Conservation (phyloP, 805 yeast species). For the Nakazawaea holstii region DNA sequence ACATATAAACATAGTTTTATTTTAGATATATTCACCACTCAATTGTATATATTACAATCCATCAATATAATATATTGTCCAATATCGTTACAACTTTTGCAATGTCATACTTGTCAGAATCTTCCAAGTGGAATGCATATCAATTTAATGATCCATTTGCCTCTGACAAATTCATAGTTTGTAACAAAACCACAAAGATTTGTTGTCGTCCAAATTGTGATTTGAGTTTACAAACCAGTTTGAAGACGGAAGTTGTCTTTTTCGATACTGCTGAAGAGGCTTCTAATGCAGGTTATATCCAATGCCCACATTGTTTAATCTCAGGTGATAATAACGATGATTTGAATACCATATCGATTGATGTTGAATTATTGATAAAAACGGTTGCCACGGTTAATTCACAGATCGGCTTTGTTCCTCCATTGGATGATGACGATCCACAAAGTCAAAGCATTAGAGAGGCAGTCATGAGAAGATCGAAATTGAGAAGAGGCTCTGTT, state of each 20-base stretch:
- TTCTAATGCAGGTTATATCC: conserved; percentile 34
- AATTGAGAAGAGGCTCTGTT: conserved; percentile 6
- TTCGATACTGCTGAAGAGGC: conserved; percentile 38
- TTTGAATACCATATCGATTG: conserved; percentile 35
- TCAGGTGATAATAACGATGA: conserved; percentile 21
- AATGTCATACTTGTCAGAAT: conserved; percentile 38
- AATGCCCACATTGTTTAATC: conserved; percentile 58
- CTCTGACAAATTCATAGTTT: conserved; percentile 49
- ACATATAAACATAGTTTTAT: too few species aligned
- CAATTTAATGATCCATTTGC: conserved; percentile 65
- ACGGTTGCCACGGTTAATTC: conserved; percentile 54
- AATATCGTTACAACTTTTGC: too few species aligned
- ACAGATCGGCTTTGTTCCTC: conserved; percentile 52
- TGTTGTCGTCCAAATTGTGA: conserved; percentile 73
- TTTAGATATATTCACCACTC: too few species aligned
- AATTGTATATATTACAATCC: too few species aligned
- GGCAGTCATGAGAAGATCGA: conserved; percentile 7
- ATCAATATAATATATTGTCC: too few species aligned
- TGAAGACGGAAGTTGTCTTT: conserved; percentile 41
- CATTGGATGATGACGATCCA: conserved; percentile 41
- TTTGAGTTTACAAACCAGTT: conserved; percentile 31
- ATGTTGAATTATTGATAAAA: conserved; percentile 35
- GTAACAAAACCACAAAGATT: conserved; percentile 34
- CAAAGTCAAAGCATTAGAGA: conserved; percentile 26
- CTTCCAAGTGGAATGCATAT: conserved; percentile 56